Conservation (phyloP, 2,329 filamentous ascomycete genomes). For the Botrytis byssoidea region DNA sequence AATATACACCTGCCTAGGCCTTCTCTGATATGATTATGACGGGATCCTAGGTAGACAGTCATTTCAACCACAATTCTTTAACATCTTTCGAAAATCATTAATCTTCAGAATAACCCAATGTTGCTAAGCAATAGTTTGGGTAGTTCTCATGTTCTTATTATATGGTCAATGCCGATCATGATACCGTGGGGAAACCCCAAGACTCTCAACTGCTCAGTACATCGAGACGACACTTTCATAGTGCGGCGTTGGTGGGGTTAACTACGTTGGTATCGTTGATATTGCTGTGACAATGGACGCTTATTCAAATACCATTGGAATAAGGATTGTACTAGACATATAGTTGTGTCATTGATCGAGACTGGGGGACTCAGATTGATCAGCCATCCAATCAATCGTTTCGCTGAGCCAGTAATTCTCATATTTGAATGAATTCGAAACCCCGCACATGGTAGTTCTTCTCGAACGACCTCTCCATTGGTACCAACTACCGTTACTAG, state of each 20-base stretch:
- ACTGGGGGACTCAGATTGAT: not conserved
- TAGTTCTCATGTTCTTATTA: not conserved
- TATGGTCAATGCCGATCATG: not conserved
- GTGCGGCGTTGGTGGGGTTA: not conserved
- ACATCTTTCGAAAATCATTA: no score
- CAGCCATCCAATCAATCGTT: not conserved
- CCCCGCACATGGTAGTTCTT: not conserved
- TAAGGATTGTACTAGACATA: not conserved
- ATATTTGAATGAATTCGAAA: not conserved
- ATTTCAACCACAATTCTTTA: not conserved
- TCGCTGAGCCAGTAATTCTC: not conserved
- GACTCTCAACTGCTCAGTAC: not conserved
- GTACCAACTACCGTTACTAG: not conserved
- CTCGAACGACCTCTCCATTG: not conserved
- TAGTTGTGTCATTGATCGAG: not conserved
- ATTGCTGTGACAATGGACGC: not conserved
- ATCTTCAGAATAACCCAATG: not conserved
- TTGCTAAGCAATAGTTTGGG: not conserved
- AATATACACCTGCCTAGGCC: not conserved
- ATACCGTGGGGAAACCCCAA: not conserved
- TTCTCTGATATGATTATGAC: not conserved
- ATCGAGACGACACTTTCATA: not conserved
- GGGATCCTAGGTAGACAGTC: not conserved
- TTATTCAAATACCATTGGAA: not conserved
- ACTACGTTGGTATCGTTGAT: not conserved